These are phyloP conservation scores for Coleophoma crateriformis DNA, from an alignment of 2,329 filamentous ascomycete species.

Conservation along the genomic window DNA sequence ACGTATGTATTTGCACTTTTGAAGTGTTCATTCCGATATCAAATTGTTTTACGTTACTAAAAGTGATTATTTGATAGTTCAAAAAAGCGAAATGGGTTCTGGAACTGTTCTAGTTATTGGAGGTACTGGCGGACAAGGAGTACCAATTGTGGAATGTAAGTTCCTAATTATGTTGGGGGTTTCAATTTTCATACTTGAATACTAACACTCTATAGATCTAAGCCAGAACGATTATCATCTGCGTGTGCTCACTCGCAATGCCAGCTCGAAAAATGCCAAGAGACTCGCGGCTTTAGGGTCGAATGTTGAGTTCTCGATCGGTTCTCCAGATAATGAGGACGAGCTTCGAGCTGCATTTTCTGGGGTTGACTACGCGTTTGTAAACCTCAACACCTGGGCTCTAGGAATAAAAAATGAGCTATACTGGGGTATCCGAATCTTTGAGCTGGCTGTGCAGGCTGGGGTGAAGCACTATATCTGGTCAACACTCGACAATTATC, in stretches of 20 bases:
- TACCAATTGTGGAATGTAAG: not conserved
- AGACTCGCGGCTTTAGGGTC: conserved; percentile 1
- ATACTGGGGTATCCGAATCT: conserved; percentile 29
- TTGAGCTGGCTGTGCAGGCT: conserved; percentile 19
- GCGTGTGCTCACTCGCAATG: not conserved
- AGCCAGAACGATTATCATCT: not conserved
- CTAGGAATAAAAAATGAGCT: conserved; percentile 14
- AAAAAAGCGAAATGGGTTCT: too few species aligned
- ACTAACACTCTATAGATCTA: not conserved
- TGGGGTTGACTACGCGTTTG: conserved; percentile 10
- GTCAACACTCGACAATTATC: conserved; percentile 28
- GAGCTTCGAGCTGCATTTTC: conserved; percentile 8
- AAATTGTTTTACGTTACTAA: too few species aligned
- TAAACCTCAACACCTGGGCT: conserved; percentile 17
- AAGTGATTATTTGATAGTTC: too few species aligned
- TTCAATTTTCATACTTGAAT: too few species aligned
- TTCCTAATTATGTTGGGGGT: too few species aligned
- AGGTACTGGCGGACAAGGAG: not conserved
- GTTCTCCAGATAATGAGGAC: conserved; percentile 19
- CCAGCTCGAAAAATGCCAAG: conserved; percentile 3
- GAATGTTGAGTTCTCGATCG: conserved; percentile 13
- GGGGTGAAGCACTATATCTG: conserved; percentile 26
- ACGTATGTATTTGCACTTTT: too few species aligned
- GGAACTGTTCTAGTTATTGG: not conserved
- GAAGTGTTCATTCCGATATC: too few species aligned